Base-by-base conservation (phyloP, 345 rosid species). In the Microthlaspi erraticum region DNA sequence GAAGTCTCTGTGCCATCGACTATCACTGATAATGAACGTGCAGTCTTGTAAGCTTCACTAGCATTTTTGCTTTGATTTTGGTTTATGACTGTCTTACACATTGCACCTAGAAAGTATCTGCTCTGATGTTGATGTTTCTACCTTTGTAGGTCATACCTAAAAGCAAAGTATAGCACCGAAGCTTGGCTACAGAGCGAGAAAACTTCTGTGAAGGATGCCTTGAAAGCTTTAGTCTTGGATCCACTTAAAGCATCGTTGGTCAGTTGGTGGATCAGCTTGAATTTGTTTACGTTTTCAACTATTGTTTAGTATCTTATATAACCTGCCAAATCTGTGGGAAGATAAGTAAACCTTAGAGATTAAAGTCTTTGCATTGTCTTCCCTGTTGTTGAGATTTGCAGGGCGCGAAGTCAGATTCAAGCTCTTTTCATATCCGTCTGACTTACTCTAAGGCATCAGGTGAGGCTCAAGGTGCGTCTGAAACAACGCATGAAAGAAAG, bases 161-260 rank as follows among this genome's bases (percentile, higher is more conserved):
- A 80, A 79, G 79, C 60, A 69, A 93, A 85, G 68, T 84, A 87
- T 66, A 79, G 73, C 74, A 81, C 77, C 7, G 87, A 93, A 81
- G 64, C 54, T 44, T 83, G 86, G 92, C 77, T 86, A 72, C 81
- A 81, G 68, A 75, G 78, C 10, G 83, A 82, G 39, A 60, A 72
- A 19, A 48, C 73, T 46, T 86, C 86, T 71, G 83, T 71, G 6
- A 93, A 93, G 85, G 94, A 89, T 70, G 91, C 89, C 57, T 81
- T 93, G 39, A 91, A 87, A 78, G 76, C 65, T 72, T 75, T 86
- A n/a, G 61, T 86, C 38, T 69, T 81, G 60, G 71, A 75, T 71
- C 71, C 81, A 16, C 88, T 93, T 38, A 86, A 81, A 72, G 61
- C 50, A 2, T 72, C 73, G 48, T 69, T 93, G 96, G 98, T 91